Base-by-base conservation (phyloP, 78 protist genomes). In the Dictyostelium intermedium region DNA sequence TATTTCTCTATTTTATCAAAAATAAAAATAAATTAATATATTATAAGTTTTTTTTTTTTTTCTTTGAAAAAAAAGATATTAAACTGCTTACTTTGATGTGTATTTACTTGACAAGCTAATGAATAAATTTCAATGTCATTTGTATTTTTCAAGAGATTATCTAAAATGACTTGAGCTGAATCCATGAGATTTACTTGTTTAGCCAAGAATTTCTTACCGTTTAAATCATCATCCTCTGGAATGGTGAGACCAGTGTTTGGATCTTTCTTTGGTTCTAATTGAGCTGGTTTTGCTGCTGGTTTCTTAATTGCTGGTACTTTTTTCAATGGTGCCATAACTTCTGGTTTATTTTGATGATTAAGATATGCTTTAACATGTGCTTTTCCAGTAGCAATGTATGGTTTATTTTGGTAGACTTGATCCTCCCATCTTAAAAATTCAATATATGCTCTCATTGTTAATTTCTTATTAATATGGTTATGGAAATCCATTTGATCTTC, bases 401-500 rank as follows among this genome's bases (percentile, higher is more conserved):
- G 74, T 66, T 27, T 66, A 66, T 66, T 66, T 66, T 66, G 74
- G 27, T 66, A 66, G 27, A 66, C 74, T 66, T 13, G 16, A 72
- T 92, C 96, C 37, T 92, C 96, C 92, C 91, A 84, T 84, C 92
- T 83, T 32, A 92, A 66, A 70, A 92, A 86, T 66, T 74, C 63
- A 69, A 98, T 72, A 85, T 98, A 98, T 5, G 99, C 72, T 39
- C 99, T 93, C 23, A 98, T 82, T 5, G 98, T 98, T 92, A 96
- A 85, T 93, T 97, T 97, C 91, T 98, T 96, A 60, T 96, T 47
- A 92, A 98, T 96, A 81, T 98, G 98, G 43, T 91, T 53, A 92
- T 98, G 99, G 98, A 98, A 98, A 92, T 98, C 99, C 76, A 97
- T 96, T 96, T 98, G 99, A 91, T 98, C 99, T 43, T 98, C 99